Base-by-base conservation (phyloP, 306 rosid species). In the Malus asiatica region DNA sequence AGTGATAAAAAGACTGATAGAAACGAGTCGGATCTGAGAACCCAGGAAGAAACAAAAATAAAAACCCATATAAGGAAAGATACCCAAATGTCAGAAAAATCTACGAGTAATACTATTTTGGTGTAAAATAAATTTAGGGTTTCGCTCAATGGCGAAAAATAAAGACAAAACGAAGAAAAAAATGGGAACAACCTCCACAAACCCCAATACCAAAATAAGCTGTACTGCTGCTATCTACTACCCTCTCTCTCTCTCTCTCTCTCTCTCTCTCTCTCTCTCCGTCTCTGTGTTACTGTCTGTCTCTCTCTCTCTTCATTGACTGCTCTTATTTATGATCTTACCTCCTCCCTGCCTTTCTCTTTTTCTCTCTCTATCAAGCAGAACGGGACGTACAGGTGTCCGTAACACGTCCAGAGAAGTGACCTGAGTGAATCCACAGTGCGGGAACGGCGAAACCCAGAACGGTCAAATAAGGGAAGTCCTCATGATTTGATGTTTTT, bases 1-100 rank as follows among this genome's bases (percentile, higher is more conserved):
- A 58, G 5, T 1, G 8, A 57, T 42, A 73, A 77, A 38, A 78
- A 52, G 10, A 68, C 44, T 9, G 16, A 71, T 44, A 66, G 8
- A 52, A 57, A 27, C 66, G 75, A 81, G 70, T 73, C 92, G 86
- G 89, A 90, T 86, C 93, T 89, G 87, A 79, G 51, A 73, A 78
- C 48, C 40, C 53, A 61, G n/a, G 27, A 62, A 38, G 51, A 71
- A 18, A 27, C 19, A 51, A 51, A 6, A 38, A 38, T 1, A 23
- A 25, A 14, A 61, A 1, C 81, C 87, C 81, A 53, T 68, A 70
- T 25, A 44, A 23, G 87, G 79, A 84, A 86, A 77, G 60, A 29
- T 69, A 71, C 35, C 12, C 45, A 71, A 72, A 22, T 16, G 52
- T 25, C 23, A 16, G 55, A 16, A 35, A 70, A 58, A 86, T 67